Base-by-base conservation (phyloP, 345 rosid species). In the Acer negundo region DNA sequence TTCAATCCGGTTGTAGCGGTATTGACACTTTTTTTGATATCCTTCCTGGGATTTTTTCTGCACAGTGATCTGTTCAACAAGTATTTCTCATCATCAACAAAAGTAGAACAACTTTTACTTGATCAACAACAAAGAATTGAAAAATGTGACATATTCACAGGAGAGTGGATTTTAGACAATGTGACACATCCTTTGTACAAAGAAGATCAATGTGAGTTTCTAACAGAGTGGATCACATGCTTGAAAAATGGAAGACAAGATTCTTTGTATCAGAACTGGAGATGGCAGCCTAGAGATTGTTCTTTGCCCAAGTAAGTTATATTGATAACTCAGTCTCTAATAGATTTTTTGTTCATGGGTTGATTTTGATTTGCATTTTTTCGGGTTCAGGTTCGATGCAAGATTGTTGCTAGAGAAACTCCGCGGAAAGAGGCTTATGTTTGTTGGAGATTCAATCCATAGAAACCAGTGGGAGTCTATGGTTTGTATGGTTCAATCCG, bases 261-360 rank as follows among this genome's bases (percentile, higher is more conserved):
- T 75, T 90, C 95, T 3, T 22, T 75, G 72, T 94, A 86, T 73
- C 97, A 96, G 90, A 89, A 87, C 49, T 96, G 98, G 99, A 90
- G 91, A 85, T 96, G 99, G 99, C 90, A 96, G 76, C 99, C 99
- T 31, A 87, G 82, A 63, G 93, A 91, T 56, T 96, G 99, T 67
- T 88, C 92, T 46, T 77, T 96, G 76, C 99, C 97, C 80, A 89
- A 85, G 98, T 94, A 74, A 81, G 75, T 20, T 20, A n/a, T 17
- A 56, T 8, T 56, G 23, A 49, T 53, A 53, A 51, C n/a, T 51
- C 56, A 28, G 31, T 31, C 0, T 31, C 35, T 3, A 22, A 7
- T 19, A 38, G 22, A n/a, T 31, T 42, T 35, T 0, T 10, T 12
- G 26, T 6, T 51, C n/a, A 46, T 7, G 68, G 38, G 28, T 17